phyloP scores from a whole-genome alignment of 371 early-diverging fungal species.

The Sporodiniella umbellata region DNA sequence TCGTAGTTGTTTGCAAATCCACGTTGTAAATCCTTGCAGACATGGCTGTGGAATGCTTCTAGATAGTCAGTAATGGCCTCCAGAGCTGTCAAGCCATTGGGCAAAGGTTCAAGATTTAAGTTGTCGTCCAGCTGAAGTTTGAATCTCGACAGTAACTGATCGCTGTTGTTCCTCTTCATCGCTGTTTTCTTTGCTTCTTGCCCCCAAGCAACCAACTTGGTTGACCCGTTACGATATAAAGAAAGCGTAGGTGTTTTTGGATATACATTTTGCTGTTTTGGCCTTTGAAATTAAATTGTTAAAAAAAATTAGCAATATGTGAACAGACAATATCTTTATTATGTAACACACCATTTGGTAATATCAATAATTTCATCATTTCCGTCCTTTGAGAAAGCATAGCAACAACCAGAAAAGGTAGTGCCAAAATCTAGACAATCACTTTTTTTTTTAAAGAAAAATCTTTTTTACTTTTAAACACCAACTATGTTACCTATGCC shows the following conservation, averaged over 20 bases:
- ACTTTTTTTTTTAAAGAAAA: no score
- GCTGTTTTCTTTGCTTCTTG: slow-evolving; percentile 45
- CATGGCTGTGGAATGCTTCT: slow-evolving; percentile 41
- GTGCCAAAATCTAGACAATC: slow-evolving; percentile 50
- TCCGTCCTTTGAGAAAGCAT: slow-evolving; percentile 48
- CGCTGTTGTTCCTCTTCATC: slow-evolving; percentile 34
- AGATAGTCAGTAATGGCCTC: slow-evolving; percentile 44
- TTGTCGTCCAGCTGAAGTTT: slow-evolving; percentile 48
- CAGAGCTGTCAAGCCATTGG: slow-evolving; percentile 34
- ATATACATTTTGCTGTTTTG: slow-evolving; percentile 45
- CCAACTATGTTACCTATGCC: slow-evolving; percentile 35
- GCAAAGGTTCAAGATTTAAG: slow-evolving; percentile 28
- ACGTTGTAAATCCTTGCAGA: slow-evolving; percentile 42
- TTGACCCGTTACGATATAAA: slow-evolving; percentile 42
- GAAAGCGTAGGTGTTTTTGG: slow-evolving; percentile 48
- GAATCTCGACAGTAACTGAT: slow-evolving; percentile 39
- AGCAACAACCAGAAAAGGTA: slow-evolving; percentile 52
- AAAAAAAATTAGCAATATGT: slow-evolving; percentile 1
- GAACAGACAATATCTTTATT: no score
- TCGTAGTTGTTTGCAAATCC: slow-evolving; percentile 45
- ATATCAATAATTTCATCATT: slow-evolving; percentile 50
- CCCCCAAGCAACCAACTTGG: slow-evolving; percentile 45
- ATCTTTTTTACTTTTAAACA: no score
- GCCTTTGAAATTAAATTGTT: slow-evolving; percentile 17
- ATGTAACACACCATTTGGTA: slow-evolving; percentile 40